Percentiles rank a stretch among this genome's conserved stretches.
These are phyloP conservation scores for Microbotryum saponariae DNA, from an alignment of 1,284 basidiomycete genomes.

Conservation along the genomic window DNA sequence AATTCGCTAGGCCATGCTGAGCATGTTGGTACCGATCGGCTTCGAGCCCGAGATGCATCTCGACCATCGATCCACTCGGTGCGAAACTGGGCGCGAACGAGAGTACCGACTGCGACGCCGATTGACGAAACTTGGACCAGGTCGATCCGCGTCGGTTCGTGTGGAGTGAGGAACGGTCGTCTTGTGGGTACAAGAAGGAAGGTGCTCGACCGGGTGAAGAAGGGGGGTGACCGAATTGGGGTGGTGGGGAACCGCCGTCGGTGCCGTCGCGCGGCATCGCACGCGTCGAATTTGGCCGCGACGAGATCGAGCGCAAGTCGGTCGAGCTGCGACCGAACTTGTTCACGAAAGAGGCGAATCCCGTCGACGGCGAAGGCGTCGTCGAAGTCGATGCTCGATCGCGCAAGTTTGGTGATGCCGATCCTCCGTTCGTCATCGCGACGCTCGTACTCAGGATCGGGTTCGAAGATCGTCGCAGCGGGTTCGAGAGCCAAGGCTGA, in stretches of 20 bases:
- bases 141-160: slow-evolving; percentile 14
- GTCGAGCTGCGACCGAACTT: slow-evolving; percentile 27
- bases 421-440: too few relatives aligned
- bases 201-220: slow-evolving; percentile 8
- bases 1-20: too few relatives aligned
- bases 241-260: slow-evolving; percentile 29
- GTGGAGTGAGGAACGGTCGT: slow-evolving; percentile 17
- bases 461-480: slow-evolving; percentile 19
- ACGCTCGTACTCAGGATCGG: neutral
- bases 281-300: slow-evolving; percentile 20
- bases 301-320: slow-evolving; percentile 25
- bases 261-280: neutral
- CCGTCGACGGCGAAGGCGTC: slow-evolving; percentile 21
- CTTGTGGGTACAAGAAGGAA: neutral
- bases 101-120: slow-evolving; percentile 32
- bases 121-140: slow-evolving; percentile 31
- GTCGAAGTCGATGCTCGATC: slow-evolving; percentile 35
- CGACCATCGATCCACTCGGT: slow-evolving; percentile 42
- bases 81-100: slow-evolving; percentile 41
- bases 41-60: slow-evolving; percentile 43
- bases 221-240: slow-evolving; percentile 7
- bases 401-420: slow-evolving; percentile 1
- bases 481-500: slow-evolving; percentile 30
- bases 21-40: too few relatives aligned
- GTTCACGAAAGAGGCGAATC: slow-evolving; percentile 12